These are phyloP conservation scores for Myriangium duriaei DNA, from an alignment of 2,329 filamentous ascomycete species.

Conservation along the genomic window DNA sequence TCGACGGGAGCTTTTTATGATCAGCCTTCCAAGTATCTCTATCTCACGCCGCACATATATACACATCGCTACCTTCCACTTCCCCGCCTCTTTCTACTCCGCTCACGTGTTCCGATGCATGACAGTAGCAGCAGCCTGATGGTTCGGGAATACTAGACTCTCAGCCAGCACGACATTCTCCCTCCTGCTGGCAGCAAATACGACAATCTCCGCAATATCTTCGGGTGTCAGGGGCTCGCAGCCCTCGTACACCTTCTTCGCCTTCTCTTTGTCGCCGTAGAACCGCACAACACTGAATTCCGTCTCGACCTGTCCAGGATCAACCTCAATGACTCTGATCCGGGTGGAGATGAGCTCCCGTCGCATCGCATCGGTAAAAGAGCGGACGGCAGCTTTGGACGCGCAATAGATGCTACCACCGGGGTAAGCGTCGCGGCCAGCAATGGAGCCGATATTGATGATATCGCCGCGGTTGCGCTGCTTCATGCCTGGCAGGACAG, in stretches of 20 bases:
- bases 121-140: constrained; percentile 49
- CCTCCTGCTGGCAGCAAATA: constrained; percentile 69
- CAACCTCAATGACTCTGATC: constrained; percentile 75
- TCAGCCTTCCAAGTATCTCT: too few species aligned
- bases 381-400: constrained; percentile 77
- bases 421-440: constrained; percentile 74
- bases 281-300: constrained; percentile 86
- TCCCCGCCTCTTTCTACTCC: background rate
- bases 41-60: too few species aligned
- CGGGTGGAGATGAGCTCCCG: constrained; percentile 71
- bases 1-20: too few species aligned
- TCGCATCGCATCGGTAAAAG: constrained; percentile 70
- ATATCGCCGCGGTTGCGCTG: constrained; percentile 59
- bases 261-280: constrained; percentile 77
- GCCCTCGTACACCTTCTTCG: constrained; percentile 78
- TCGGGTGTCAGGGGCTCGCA: constrained; percentile 76
- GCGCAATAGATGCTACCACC: constrained; percentile 89
- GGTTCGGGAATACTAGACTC: constrained; percentile 73
- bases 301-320: constrained; percentile 88
- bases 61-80: background rate
- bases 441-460: constrained; percentile 89
- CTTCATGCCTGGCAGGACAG: constrained; percentile 71
- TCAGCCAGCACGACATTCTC: constrained; percentile 90
- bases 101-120: constrained; percentile 29
- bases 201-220: constrained; percentile 81